Percentiles rank a stretch among this genome's conserved stretches.
Evolutionary conservation across 371 early-diverging fungal genomes (phyloP).

Genomic region (Actinomucor elegans): DNA sequence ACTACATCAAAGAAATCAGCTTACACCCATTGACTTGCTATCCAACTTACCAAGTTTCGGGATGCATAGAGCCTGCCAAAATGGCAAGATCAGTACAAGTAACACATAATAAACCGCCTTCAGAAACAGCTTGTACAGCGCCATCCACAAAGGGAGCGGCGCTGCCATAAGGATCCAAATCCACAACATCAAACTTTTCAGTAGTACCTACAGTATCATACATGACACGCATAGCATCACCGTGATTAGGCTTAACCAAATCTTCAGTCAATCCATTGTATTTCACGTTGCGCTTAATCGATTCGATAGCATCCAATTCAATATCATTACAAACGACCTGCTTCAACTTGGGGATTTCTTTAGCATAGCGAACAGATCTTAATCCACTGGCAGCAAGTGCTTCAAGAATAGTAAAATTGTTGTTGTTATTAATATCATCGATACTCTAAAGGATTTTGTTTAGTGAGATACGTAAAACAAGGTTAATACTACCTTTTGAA

Average conservation of each 20-base stretch:
- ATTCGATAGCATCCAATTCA: slow-evolving; percentile 84
- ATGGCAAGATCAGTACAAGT: slow-evolving; percentile 99
- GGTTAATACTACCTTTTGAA: slow-evolving; percentile 26
- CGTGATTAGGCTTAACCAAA: slow-evolving; percentile 77
- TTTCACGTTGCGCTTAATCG: slow-evolving; percentile 88
- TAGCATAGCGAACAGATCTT: slow-evolving; percentile 97
- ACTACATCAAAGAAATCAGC: slow-evolving; percentile 25
- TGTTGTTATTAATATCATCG: slow-evolving; percentile 27
- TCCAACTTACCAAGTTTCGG: slow-evolving; percentile 78
- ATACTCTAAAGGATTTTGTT: too few species aligned
- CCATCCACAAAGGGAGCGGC: slow-evolving; percentile 97
- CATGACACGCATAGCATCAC: slow-evolving; percentile 89
- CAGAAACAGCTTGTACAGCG: slow-evolving; percentile 91
- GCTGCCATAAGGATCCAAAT: slow-evolving; percentile 99
- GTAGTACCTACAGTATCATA: slow-evolving; percentile 67
- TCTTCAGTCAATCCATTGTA: slow-evolving; percentile 78
- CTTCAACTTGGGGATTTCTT: slow-evolving; percentile 86
- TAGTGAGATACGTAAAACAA: neutral
- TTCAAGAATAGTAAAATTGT: slow-evolving; percentile 84
- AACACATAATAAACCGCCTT: slow-evolving; percentile 96
- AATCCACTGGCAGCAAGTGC: slow-evolving; percentile 99
- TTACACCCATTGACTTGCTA: too few species aligned
- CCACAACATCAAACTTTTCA: slow-evolving; percentile 80
- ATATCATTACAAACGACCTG: slow-evolving; percentile 96
- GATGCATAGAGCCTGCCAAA: slow-evolving; percentile 89